Base-by-base conservation (phyloP, 2,329 filamentous ascomycete genomes). In the Grosmannia penicillata region DNA sequence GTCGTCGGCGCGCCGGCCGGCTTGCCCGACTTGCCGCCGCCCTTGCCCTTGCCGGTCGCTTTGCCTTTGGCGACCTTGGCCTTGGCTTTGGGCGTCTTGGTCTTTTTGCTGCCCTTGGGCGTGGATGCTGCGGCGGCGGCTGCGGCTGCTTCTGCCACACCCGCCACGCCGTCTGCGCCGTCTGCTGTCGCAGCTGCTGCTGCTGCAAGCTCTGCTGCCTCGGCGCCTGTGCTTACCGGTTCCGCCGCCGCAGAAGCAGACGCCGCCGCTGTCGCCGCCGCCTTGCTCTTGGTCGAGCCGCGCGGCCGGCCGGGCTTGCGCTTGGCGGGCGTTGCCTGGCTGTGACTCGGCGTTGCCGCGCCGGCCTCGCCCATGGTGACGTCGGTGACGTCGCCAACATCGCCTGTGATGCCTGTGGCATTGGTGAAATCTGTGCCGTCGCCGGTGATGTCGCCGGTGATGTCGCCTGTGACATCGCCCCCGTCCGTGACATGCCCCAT, bases 401-500 rank as follows among this genome's bases (percentile, higher is more conserved):
- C n/a, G n/a, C n/a, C n/a, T n/a, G n/a, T n/a, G n/a, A n/a, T n/a
- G n/a, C n/a, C n/a, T n/a, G n/a, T n/a, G n/a, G n/a, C n/a, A n/a
- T n/a, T n/a, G n/a, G n/a, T n/a, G n/a, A n/a, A n/a, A n/a, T n/a
- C n/a, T n/a, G n/a, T n/a, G n/a, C n/a, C n/a, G n/a, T n/a, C n/a
- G n/a, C n/a, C n/a, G n/a, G n/a, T n/a, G n/a, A 10, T 9, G 32
- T 24, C 36, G 27, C 11, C 27, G 27, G 24, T 28, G 4, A n/a
- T 18, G 13, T 4, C 39, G 43, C 15, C 48, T 33, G 33, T 39
- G 8, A 10, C 17, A 8, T 4, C 14, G 8, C n/a, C n/a, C 5
- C 7, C 45, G 32, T 46, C 45, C 33, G 42, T 34, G 33, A 37
- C 47, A 38, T 40, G 35, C 28, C 26, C 40, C 18, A 15, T 23